Base-by-base conservation (phyloP, 108 stramenopile genomes). In the Conticribra weissflogii region DNA sequence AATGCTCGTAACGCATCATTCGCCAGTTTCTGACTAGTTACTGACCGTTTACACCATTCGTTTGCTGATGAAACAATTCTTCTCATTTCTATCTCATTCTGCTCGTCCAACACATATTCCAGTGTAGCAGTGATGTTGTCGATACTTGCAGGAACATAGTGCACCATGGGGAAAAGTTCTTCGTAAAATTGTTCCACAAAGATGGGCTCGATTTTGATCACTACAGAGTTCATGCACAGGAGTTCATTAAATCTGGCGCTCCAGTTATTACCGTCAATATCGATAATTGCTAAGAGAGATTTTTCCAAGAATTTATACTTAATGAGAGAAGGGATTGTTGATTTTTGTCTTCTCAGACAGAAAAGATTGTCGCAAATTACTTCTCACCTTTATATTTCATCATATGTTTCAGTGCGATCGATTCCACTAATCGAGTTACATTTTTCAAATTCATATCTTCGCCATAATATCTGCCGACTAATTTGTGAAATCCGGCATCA, bases 241-340 rank as follows among this genome's bases (percentile, higher is more conserved):
- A 83, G 81, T n/a, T 47, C 55, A 14, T 45, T 33, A 54, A 86
- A 86, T 1, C 85, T 71, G 27, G 68, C 68, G 19, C 67, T 71
- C 83, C 83, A 86, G 30, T 54, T 66, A 46, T 86, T 84, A 3
- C 85, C 85, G 47, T 86, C 85, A 25, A 83, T 74, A 21, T 86
- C 85, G 28, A 86, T 73, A 34, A 86, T 68, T 15, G 83, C 85
- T 59, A 29, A 2, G 21, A 33, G 29, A n/a, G n/a, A n/a, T n/a
- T n/a, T n/a, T n/a, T n/a, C n/a, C n/a, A n/a, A n/a, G n/a, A n/a
- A n/a, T n/a, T n/a, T 52, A 48, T 48, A 3, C 3, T 33, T 31
- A 19, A 59, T 25, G 24, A 30, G 3, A 59, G 24, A 19, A 27
- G 0, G n/a, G 0, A 49, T 44, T 19, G 29, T 15, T 58, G 31